A percentile compares a stretch with the other conserved stretches of the same genome.
These are phyloP conservation scores for Dillenia turbinata DNA, from an alignment of 164 flowering plant species.

Conservation along the genomic window DNA sequence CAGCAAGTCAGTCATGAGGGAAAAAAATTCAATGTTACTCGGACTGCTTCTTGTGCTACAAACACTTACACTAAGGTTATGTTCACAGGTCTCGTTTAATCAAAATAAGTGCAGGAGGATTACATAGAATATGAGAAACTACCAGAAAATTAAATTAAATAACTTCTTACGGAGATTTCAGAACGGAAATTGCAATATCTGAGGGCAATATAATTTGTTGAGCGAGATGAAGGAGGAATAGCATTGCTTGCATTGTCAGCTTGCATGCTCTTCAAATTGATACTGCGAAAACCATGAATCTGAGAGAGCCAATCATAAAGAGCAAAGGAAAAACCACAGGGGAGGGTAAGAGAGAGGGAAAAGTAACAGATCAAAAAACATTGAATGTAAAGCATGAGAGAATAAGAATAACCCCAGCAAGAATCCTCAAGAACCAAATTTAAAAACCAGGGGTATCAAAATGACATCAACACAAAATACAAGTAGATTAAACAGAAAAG, in stretches of 20 bases:
- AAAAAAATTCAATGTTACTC: too few relatives aligned
- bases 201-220: conserved; percentile 63
- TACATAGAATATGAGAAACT: too few relatives aligned
- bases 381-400: background rate
- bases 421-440: background rate
- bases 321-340: conserved; percentile 9
- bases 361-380: conserved; percentile 2
- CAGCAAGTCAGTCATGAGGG: too few relatives aligned
- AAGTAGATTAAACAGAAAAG: too few relatives aligned
- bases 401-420: background rate
- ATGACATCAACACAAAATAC: background rate
- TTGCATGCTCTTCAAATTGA: conserved; percentile 78
- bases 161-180: conserved; percentile 41
- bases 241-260: conserved; percentile 47
- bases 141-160: background rate
- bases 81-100: too few relatives aligned
- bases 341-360: conserved; percentile 5
- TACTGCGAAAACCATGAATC: conserved; percentile 78
- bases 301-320: conserved; percentile 40
- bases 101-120: too few relatives aligned
- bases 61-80: too few relatives aligned
- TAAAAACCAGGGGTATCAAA: background rate
- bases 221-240: conserved; percentile 60
- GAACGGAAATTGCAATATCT: conserved; percentile 42
- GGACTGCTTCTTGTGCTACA: too few relatives aligned